These are phyloP conservation scores for Penicillium sp. DNA, from an alignment of 2,329 filamentous ascomycete genomes.

Conservation along the genomic window DNA sequence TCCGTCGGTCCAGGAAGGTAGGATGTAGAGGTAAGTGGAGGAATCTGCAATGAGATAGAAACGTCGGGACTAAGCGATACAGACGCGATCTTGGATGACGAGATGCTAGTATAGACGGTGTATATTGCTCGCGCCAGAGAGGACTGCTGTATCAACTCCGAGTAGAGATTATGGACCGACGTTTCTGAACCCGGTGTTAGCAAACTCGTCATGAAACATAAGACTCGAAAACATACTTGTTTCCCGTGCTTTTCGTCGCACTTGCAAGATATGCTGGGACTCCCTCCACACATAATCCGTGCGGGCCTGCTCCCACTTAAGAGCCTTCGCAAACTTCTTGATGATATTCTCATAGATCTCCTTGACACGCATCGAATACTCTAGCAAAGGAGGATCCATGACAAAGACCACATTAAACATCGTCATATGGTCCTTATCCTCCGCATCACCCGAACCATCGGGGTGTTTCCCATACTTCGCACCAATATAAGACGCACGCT, in stretches of 20 bases:
- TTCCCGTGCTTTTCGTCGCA: slow-evolving; percentile 78
- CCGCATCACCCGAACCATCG: slow-evolving; percentile 25
- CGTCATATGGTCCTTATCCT: slow-evolving; percentile 63
- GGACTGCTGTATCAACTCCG: slow-evolving; percentile 54
- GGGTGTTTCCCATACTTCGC: slow-evolving; percentile 18
- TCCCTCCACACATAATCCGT: slow-evolving; percentile 90
- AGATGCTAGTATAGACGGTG: slow-evolving; percentile 75
- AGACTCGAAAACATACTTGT: slow-evolving; percentile 27
- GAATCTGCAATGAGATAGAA: slow-evolving; percentile 60
- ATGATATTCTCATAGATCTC: slow-evolving; percentile 86
- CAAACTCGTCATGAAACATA: background rate
- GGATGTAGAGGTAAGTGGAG: slow-evolving; percentile 60
- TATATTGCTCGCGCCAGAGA: slow-evolving; percentile 77
- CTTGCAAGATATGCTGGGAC: slow-evolving; percentile 70
- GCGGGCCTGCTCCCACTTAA: slow-evolving; percentile 87
- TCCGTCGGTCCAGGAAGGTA: slow-evolving; percentile 67
- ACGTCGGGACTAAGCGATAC: slow-evolving; percentile 64
- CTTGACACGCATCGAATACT: slow-evolving; percentile 65
- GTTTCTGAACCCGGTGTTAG: slow-evolving; percentile 27
- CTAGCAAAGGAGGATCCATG: slow-evolving; percentile 70
- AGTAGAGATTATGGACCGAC: slow-evolving; percentile 37
- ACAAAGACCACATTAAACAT: slow-evolving; percentile 99
- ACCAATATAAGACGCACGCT: slow-evolving; percentile 23
- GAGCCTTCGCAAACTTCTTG: slow-evolving; percentile 84
- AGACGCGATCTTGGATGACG: slow-evolving; percentile 78